phyloP scores from a whole-genome alignment of 257 asterid species.

The Plectranthus barbatus region DNA sequence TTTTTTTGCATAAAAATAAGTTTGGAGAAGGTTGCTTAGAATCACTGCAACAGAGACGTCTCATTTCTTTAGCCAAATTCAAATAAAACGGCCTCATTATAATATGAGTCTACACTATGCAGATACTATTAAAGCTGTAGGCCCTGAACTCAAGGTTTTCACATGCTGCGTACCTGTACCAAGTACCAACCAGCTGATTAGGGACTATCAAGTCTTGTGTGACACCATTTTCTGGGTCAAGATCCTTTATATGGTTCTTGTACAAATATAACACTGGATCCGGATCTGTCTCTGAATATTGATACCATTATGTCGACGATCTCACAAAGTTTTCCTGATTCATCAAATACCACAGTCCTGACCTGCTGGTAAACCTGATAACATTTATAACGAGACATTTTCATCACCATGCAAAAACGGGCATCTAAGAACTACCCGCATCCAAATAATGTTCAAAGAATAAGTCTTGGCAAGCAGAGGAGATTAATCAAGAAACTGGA shows the following conservation, averaged over 20 bases:
- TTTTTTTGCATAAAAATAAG: constrained; percentile 26
- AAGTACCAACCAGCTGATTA: too few species aligned
- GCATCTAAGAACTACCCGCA: too few species aligned
- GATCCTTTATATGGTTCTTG: too few species aligned
- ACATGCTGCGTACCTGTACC: constrained; percentile 23
- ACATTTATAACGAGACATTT: background rate
- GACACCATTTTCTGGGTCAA: too few species aligned
- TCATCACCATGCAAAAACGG: background rate
- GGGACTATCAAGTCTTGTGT: too few species aligned
- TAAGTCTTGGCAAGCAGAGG: background rate
- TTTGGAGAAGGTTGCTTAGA: constrained; percentile 43
- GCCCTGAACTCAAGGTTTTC: constrained; percentile 24
- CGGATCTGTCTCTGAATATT: too few species aligned
- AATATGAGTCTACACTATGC: background rate
- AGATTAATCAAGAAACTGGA: too few species aligned
- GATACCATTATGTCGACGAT: too few species aligned
- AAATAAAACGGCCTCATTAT: constrained; percentile 27
- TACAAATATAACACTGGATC: too few species aligned
- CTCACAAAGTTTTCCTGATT: too few species aligned
- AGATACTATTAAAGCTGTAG: constrained; percentile 30
- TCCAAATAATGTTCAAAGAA: background rate
- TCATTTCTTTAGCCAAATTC: constrained; percentile 26
- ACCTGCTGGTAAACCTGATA: background rate
- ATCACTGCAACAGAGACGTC: constrained; percentile 67
- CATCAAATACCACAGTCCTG: background rate